These are phyloP conservation scores for Candida caryicola DNA, from an alignment of 805 yeast genomes.

Conservation along the genomic window DNA sequence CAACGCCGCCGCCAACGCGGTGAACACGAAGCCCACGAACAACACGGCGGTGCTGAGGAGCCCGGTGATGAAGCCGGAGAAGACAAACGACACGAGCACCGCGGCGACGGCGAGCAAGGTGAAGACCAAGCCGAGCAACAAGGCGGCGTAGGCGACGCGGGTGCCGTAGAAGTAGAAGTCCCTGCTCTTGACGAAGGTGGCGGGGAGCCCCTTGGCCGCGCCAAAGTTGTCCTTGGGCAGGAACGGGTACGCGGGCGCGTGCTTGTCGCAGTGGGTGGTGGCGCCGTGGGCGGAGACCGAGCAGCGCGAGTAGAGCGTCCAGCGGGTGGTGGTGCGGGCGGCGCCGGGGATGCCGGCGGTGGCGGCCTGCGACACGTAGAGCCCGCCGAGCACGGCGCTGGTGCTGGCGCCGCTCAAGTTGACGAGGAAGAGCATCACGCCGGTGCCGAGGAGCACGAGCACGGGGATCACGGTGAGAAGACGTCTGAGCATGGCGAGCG, in stretches of 20 bases:
- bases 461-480: constrained; percentile 23
- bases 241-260: constrained; percentile 29
- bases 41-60: constrained; percentile 9
- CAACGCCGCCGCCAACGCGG: constrained; percentile 44
- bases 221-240: constrained; percentile 30
- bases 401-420: constrained; percentile 27
- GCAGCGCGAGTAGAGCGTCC: constrained; percentile 30
- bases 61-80: constrained; percentile 7
- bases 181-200: neutral
- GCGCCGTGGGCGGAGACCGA: constrained; percentile 14
- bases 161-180: constrained; percentile 5
- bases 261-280: constrained; percentile 18
- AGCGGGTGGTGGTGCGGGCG: constrained; percentile 15
- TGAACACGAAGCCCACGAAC: constrained; percentile 38
- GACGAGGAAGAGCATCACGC: constrained; percentile 22
- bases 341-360: constrained; percentile 14
- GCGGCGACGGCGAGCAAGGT: constrained; percentile 48
- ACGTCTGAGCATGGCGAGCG: constrained; percentile 21
- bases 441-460: constrained; percentile 21
- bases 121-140: constrained; percentile 58
- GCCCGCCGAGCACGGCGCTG: constrained; percentile 16
- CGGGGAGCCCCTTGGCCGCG: neutral
- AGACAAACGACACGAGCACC: constrained; percentile 13
- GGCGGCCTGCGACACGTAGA: constrained; percentile 27
- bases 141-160: constrained; percentile 3